Evolutionary conservation across 139 green algal genomes (phyloP), one percentile per base, ranked within the genome.

Genomic region (Astrephomene gubernaculifera): DNA sequence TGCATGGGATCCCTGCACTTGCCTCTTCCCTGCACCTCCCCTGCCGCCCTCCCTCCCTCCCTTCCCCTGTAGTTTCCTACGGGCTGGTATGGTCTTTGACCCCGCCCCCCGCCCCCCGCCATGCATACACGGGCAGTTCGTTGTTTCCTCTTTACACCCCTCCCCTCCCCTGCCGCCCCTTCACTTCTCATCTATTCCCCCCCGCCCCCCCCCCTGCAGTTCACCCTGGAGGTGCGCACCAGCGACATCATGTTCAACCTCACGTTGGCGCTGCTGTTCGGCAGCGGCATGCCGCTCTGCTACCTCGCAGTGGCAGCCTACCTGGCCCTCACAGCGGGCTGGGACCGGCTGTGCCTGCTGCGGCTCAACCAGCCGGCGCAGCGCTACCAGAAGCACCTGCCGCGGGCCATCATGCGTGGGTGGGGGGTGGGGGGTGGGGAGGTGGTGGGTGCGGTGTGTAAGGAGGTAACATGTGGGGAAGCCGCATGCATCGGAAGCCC

Each of bases 241-340:
- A 68, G 86, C 2, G 90, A 93, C 73, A 67, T 86, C n/a, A 85
- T 92, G 86, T 84, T 93, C 43, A 87, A 83, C 33, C 25, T 91
- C 24, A 90, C 82, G 36, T 79, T 92, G 70, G 83, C 88, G 33
- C 57, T 90, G 29, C 81, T 92, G 71, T 92, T 92, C 87, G 89
- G 89, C 27, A 87, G 39, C 25, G 86, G 89, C 76, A 91, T 93
- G 87, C 89, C 89, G 21, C 69, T 86, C 33, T 57, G 86, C 29
- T 92, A 92, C 76, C 49, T 90, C 22, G 65, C 79, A 27, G 78
- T 27, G 29, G 45, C 87, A 19, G 53, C 70, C 6, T 88, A 85
- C 80, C 35, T 90, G 19, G 0, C 75, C 12, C 60, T 86, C 38
- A 21, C 65, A 35, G 52, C 80, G 2, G 24, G 74, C 35, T 78